Base-by-base conservation (phyloP, 2,329 filamentous ascomycete genomes). In the Aspergillus latus region DNA sequence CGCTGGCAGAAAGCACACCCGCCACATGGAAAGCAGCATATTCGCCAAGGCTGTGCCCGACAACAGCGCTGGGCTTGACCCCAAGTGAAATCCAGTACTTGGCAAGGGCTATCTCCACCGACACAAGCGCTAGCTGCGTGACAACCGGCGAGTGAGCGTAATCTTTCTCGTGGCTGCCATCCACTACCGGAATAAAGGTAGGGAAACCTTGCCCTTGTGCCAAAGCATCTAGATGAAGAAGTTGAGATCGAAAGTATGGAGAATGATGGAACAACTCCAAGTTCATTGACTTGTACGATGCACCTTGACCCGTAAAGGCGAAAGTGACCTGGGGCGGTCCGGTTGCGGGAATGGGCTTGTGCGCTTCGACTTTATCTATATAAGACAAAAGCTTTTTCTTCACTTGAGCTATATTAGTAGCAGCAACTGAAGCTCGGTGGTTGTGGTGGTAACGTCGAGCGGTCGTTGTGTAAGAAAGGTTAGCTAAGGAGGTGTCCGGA, bases 381-480 rank as follows among this genome's bases (percentile, higher is more conserved):
- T 32, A 26, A 4, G 49, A 30, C 1, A 26, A 4, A 7, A 54
- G 44, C 9, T 59, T 36, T 21, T 53, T 56, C 48, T 43, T 52
- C 15, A 51, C 48, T 15, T 51, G 26, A 7, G 21, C 34, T n/a
- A 56, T 46, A 9, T 43, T 21, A 6, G 48, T 45, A 4, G 48
- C 56, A 3, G 37, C 39, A 26, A 62, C 21, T 5, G 48, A 53
- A 2, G 52, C 40, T 5, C 63, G 57, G 16, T 60, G 57, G 10
- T 58, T 47, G 30, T 66, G 59, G 50, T 79, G 76, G 2, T 64
- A 56, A 0, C 76, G 71, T 8, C 78, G 72, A 13, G 87, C 87
- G 5, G 85, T 88, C 0, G 83, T 84, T 1, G 84, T 86, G 71
- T 88, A 89, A 0, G 85, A 81, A 1, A 89, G 72, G 55, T 83